A percentile compares a stretch with the other conserved stretches of the same genome.
These are phyloP conservation scores for Diutina mesorugosa DNA, from an alignment of 1,139 yeast species.

Conservation along the genomic window DNA sequence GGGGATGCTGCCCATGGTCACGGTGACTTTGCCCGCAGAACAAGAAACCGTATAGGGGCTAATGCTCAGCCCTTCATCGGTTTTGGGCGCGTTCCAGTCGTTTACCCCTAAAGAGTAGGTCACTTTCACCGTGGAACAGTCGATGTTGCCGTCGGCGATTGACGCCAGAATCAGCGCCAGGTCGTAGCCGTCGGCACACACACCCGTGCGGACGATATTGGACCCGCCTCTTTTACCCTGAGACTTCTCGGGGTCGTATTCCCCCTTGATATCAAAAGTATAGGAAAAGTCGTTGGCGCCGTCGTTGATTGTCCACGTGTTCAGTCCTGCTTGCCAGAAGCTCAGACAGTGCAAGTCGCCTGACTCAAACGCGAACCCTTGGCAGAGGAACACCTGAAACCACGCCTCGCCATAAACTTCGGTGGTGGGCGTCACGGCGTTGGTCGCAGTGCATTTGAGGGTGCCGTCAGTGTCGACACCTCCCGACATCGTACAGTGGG, in stretches of 20 bases:
- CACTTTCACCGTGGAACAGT: not conserved
- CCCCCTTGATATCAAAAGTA: not conserved
- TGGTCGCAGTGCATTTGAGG: slow-evolving; percentile 14
- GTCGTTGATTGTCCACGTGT: not conserved
- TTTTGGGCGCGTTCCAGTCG: not conserved
- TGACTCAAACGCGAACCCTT: not conserved
- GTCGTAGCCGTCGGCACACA: not conserved
- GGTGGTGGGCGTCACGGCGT: slow-evolving; percentile 4
- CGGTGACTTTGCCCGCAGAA: not conserved
- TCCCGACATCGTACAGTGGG: slow-evolving; percentile 6
- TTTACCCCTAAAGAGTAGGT: not conserved
- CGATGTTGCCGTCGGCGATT: not conserved
- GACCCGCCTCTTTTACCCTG: not conserved
- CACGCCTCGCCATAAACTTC: not conserved
- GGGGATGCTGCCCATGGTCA: not conserved
- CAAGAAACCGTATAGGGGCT: not conserved
- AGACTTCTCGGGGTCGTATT: not conserved
- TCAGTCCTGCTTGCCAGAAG: not conserved
- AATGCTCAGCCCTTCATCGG: not conserved
- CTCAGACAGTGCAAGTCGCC: not conserved
- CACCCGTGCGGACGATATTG: not conserved
- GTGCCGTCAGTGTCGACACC: slow-evolving; percentile 16
- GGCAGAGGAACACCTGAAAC: not conserved
- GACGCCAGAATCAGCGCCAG: not conserved
- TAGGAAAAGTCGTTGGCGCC: not conserved